phyloP scores from a whole-genome alignment of 2,329 filamentous ascomycete genomes.

The Colletotrichum agaves region DNA sequence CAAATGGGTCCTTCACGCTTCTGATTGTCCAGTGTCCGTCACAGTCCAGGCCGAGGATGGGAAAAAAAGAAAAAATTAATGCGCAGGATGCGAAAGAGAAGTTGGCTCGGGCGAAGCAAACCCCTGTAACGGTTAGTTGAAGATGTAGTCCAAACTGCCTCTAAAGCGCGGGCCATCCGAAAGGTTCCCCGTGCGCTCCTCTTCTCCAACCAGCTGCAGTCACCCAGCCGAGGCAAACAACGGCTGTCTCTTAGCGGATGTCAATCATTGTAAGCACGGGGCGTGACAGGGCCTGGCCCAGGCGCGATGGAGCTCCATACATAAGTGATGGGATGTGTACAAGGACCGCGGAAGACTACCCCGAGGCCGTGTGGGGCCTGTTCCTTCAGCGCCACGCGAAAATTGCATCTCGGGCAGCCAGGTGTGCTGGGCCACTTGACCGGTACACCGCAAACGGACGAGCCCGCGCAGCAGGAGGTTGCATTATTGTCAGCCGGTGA shows the following conservation, averaged over 20 bases:
- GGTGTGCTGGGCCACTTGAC: conserved; percentile 25
- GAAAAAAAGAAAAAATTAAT: not conserved
- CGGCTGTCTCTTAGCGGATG: too few species aligned
- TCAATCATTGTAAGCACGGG: too few species aligned
- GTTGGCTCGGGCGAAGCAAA: not conserved
- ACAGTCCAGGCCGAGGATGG: not conserved
- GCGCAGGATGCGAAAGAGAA: not conserved
- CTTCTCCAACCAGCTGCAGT: conserved; percentile 14
- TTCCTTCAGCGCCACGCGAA: conserved; percentile 33
- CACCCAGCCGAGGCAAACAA: conserved; percentile 14
- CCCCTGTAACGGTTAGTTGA: conserved; percentile 28
- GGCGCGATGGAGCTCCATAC: too few species aligned
- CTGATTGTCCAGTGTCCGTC: not conserved
- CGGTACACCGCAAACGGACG: conserved; percentile 29
- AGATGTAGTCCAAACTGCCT: conserved; percentile 34
- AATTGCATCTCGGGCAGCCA: conserved; percentile 4
- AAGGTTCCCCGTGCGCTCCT: conserved; percentile 23
- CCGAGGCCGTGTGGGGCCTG: conserved; percentile 14
- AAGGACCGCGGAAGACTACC: conserved; percentile 8
- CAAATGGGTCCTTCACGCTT: not conserved
- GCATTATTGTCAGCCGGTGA: conserved; percentile 24
- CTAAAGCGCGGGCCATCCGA: conserved; percentile 4
- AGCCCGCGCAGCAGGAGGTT: conserved; percentile 17
- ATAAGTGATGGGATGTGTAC: not conserved
- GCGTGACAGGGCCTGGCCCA: too few species aligned